Conservation (phyloP, 495 filamentous ascomycete species). For the Talaromyces wortmannii region DNA sequence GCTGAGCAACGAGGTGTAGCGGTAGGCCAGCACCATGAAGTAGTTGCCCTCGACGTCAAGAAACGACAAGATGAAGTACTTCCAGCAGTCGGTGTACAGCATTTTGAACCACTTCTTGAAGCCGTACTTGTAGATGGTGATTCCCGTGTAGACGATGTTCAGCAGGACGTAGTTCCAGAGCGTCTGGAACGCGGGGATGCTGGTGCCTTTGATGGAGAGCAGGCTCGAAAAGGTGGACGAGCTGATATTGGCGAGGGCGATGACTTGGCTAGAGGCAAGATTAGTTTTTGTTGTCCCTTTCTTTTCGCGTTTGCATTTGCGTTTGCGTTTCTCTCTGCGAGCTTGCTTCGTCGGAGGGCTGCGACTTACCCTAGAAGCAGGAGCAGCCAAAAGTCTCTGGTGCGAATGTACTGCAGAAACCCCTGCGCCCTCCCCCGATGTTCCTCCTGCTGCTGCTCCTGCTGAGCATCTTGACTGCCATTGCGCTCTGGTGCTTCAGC, state of each 20-base stretch:
- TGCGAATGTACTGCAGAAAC: slow-evolving; percentile 2
- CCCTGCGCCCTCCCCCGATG: not conserved
- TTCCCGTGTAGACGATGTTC: slow-evolving; percentile 71
- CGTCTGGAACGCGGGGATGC: slow-evolving; percentile 92
- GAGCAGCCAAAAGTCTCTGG: slow-evolving; percentile 3
- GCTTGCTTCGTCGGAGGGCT: too few relatives aligned
- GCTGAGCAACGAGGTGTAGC: slow-evolving; percentile 84
- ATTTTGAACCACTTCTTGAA: slow-evolving; percentile 60
- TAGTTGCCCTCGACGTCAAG: slow-evolving; percentile 96
- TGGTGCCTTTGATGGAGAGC: slow-evolving; percentile 59
- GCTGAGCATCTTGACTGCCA: not conserved
- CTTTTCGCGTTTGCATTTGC: not conserved
- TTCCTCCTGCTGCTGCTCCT: not conserved
- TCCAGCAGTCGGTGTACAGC: slow-evolving; percentile 71
- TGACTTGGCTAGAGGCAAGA: slow-evolving; percentile 55
- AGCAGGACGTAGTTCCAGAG: slow-evolving; percentile 95
- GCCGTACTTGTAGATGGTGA: slow-evolving; percentile 79
- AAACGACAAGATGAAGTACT: slow-evolving; percentile 88
- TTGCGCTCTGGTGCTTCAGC: not conserved
- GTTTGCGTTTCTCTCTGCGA: too few relatives aligned
- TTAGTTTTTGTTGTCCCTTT: not conserved
- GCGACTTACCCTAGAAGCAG: not conserved
- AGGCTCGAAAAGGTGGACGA: slow-evolving; percentile 85
- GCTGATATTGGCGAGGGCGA: slow-evolving; percentile 80
- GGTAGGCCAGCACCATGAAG: slow-evolving; percentile 91